Evolutionary conservation across 1,284 basidiomycete genomes (phyloP).

Genomic region (Gomphus bonarii): DNA sequence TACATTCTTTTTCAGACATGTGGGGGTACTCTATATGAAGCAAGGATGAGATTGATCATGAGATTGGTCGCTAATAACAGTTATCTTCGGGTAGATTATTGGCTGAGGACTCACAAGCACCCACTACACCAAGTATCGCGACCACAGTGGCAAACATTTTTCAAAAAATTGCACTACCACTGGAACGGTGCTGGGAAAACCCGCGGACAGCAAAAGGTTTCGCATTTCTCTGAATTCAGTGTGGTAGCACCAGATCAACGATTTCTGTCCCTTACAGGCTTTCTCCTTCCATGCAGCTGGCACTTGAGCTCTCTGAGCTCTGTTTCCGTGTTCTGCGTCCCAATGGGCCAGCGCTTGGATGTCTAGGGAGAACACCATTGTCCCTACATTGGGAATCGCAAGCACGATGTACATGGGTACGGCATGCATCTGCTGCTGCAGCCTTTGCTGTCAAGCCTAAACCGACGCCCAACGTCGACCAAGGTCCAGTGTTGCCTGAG

Average conservation of each 20-base stretch:
- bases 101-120: neutral
- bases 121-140: neutral
- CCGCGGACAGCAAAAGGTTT: neutral
- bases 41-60: no score
- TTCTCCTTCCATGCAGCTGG: neutral
- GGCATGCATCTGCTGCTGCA: slow-evolving; percentile 14
- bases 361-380: neutral
- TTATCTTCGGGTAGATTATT: neutral
- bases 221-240: neutral
- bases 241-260: neutral
- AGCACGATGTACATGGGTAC: neutral
- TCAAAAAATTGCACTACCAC: neutral
- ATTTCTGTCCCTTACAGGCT: neutral
- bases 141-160: neutral
- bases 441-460: slow-evolving; percentile 12
- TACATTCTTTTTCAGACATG: no score
- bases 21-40: no score
- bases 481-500: slow-evolving; percentile 13
- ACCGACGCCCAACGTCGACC: neutral
- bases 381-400: neutral
- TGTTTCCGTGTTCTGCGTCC: neutral
- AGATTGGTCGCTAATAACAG: no score
- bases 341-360: neutral
- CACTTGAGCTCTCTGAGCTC: slow-evolving; percentile 5
- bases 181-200: neutral